phyloP scores from a whole-genome alignment of 805 yeast species.

The Barnettozyma siamensis region DNA sequence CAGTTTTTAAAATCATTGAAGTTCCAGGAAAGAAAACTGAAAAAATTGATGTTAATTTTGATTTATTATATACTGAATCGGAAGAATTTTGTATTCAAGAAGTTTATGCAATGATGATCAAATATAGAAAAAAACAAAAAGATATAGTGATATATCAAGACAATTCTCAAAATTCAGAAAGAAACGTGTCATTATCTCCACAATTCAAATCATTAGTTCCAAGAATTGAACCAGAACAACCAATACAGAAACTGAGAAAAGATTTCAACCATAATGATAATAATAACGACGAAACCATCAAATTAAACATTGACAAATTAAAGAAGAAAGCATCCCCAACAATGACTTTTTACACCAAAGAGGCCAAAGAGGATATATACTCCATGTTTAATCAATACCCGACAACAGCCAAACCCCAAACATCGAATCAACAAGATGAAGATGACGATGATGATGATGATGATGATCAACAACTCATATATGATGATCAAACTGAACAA shows the following conservation, averaged over 20 bases:
- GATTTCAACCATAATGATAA: not conserved
- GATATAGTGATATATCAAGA: too few species aligned
- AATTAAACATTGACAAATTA: conserved; percentile 11
- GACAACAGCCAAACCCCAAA: too few species aligned
- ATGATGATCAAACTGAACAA: conserved; percentile 32
- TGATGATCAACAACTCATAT: conserved; percentile 18
- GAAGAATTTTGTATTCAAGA: conserved; percentile 64
- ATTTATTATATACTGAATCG: conserved; percentile 39
- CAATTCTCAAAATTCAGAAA: not conserved
- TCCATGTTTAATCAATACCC: conserved; percentile 67
- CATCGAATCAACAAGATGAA: too few species aligned
- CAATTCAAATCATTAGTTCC: conserved; percentile 10
- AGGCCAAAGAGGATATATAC: conserved; percentile 68
- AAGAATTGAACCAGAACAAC: not conserved
- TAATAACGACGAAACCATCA: conserved; percentile 14
- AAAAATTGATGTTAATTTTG: conserved; percentile 52
- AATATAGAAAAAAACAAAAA: conserved; percentile 6
- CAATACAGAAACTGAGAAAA: not conserved
- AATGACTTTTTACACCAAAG: conserved; percentile 66
- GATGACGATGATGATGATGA: conserved; percentile 11
- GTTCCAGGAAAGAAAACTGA: conserved; percentile 58
- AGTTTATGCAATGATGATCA: conserved; percentile 41
- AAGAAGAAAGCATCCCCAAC: conserved; percentile 61
- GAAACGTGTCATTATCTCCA: conserved; percentile 4
- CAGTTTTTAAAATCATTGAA: conserved; percentile 45